Evolutionary conservation across 768 basidiomycete genomes (phyloP), one percentile per base, ranked within the genome.

Genomic region (Clitopilus hobsonii): DNA sequence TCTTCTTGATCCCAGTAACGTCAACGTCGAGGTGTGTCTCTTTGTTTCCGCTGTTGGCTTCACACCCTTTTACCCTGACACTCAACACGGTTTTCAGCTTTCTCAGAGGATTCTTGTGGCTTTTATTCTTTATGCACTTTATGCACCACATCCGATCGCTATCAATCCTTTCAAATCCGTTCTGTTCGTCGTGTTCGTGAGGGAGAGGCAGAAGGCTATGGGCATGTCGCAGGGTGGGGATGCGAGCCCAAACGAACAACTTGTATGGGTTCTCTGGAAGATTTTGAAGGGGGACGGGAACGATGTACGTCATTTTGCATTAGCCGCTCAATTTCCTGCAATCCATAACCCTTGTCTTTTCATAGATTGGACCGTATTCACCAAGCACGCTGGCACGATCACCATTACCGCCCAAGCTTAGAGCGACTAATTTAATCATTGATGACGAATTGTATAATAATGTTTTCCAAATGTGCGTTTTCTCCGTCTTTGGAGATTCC

Each of bases 261-360:
- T 91, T 49, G 86, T 91, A 32, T 91, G 89, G 88, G 89, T 91
- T 41, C 74, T 91, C 56, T 91, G 89, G 89, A 91, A 91, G 71
- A 88, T 91, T 54, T 71, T 91, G 53, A 88, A 83, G 67, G 90
- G 89, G 52, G 88, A 91, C 65, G 89, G 89, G 18, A 84, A 83
- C 56, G 89, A 91, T 75, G 89, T 90, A 58, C 61, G 84, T 76
- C 30, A 20, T 10, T 24, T 56, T 45, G 38, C n/a, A 16, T n/a
- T n/a, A 23, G 28, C 41, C 54, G 26, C 28, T 51, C 36, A 48
- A 54, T 23, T 24, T 49, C 11, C 23, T 22, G 26, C 5, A 16
- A 11, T 20, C 24, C 48, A 13, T 25, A 18, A 14, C 6, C 10
- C 24, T 13, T 24, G 5, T 14, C 7, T 28, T 50, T 22, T 47